phyloP scores from a whole-genome alignment of 257 asterid genomes.

The Paulownia fortunei region DNA sequence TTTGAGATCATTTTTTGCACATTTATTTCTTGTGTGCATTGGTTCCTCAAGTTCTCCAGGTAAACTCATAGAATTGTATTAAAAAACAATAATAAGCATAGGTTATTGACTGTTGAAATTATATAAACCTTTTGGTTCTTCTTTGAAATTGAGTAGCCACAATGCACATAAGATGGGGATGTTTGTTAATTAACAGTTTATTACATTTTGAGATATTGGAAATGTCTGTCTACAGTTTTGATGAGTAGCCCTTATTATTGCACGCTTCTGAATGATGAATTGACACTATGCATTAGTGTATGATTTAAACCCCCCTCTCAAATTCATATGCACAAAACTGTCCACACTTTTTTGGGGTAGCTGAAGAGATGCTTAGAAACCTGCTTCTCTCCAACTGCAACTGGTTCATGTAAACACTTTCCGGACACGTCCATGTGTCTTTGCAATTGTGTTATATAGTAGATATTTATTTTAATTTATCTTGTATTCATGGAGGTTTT shows the following conservation, averaged over 20 bases:
- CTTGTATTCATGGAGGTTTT: not conserved
- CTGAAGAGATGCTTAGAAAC: not conserved
- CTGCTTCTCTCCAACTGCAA: not conserved
- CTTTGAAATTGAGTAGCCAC: not conserved
- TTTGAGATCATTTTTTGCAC: not conserved
- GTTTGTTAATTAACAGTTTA: not conserved
- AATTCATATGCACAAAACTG: not conserved
- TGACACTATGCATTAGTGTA: not conserved
- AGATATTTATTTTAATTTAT: not conserved
- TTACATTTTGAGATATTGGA: not conserved
- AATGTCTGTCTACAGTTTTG: not conserved
- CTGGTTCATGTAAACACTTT: slow-evolving; percentile 2
- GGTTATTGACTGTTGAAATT: not conserved
- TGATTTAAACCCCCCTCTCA: not conserved
- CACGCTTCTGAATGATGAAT: not conserved
- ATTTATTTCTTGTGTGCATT: not conserved
- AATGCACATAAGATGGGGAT: not conserved
- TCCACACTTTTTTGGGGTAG: not conserved
- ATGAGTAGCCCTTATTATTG: not conserved
- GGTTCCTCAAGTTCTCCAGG: not conserved
- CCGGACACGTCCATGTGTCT: not conserved
- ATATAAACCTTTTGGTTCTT: not conserved
- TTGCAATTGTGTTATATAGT: not conserved
- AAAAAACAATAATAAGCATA: not conserved
- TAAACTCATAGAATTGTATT: not conserved